Conservation (phyloP, 2,329 filamentous ascomycete genomes). For the Talaromyces sp. region DNA sequence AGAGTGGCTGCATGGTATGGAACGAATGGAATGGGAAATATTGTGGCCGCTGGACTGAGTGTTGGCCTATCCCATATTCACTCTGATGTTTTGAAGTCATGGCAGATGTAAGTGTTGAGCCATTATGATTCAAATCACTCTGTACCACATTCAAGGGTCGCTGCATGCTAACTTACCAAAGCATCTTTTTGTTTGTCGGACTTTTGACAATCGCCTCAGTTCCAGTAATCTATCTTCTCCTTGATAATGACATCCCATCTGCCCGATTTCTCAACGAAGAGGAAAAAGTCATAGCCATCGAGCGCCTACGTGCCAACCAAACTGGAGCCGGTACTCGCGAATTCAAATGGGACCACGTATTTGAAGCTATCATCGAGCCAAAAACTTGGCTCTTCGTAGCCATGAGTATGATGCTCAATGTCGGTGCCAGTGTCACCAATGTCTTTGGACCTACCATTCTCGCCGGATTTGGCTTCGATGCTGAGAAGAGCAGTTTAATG, state of each 20-base stretch:
- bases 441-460: constrained; percentile 65
- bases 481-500: constrained; percentile 56
- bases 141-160: too few species aligned
- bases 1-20: constrained; percentile 37
- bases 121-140: too few species aligned
- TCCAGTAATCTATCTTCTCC: constrained; percentile 57
- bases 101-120: neutral
- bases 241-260: constrained; percentile 53
- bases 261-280: constrained; percentile 43
- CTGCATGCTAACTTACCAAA: constrained; percentile 16
- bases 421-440: constrained; percentile 62
- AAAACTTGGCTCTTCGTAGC: constrained; percentile 46
- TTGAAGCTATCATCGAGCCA: constrained; percentile 42
- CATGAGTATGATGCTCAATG: constrained; percentile 61
- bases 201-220: constrained; percentile 58
- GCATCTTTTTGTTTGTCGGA: constrained; percentile 60
- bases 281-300: constrained; percentile 45
- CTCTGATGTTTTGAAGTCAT: constrained; percentile 35
- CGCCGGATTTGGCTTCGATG: constrained; percentile 58
- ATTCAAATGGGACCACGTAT: constrained; percentile 46
- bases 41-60: constrained; percentile 56
- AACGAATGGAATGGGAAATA: constrained; percentile 58
- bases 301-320: constrained; percentile 50
- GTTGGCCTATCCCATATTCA: constrained; percentile 58
- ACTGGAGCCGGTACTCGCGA: constrained; percentile 46